These are phyloP conservation scores for Paxillus rubicundulus DNA, from an alignment of 768 basidiomycete genomes.

Conservation along the genomic window DNA sequence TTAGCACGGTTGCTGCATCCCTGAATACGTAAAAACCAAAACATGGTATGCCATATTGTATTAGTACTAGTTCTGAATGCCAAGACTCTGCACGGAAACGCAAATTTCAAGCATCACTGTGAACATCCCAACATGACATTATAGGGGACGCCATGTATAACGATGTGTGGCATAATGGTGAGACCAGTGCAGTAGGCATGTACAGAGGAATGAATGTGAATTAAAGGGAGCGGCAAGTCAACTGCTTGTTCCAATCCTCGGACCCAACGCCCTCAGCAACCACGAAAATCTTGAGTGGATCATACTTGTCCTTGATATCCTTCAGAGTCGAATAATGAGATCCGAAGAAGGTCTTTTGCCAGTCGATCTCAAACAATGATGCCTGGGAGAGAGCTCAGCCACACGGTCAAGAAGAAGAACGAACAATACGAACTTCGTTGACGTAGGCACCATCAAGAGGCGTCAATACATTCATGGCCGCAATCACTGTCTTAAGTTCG, in stretches of 20 bases:
- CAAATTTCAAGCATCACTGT: no score
- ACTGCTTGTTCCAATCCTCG: slow-evolving; percentile 43
- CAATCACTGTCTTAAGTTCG: slow-evolving; percentile 10
- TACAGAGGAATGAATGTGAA: no score
- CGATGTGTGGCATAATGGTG: no score
- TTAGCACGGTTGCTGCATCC: no score
- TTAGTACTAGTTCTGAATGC: no score
- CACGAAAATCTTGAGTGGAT: slow-evolving; percentile 45
- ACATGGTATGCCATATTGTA: no score
- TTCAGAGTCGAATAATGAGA: slow-evolving; percentile 39
- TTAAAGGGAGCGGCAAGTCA: slow-evolving; percentile 19
- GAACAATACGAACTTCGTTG: slow-evolving; percentile 39
- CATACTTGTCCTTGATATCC: slow-evolving; percentile 44
- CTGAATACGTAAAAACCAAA: no score
- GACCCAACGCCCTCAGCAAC: slow-evolving; percentile 48
- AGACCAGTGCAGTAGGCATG: no score
- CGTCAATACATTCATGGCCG: slow-evolving; percentile 24
- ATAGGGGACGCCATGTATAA: no score
- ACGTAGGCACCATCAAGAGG: slow-evolving; percentile 42
- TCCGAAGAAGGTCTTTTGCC: slow-evolving; percentile 46
- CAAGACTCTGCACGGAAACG: no score
- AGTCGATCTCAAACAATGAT: slow-evolving; percentile 40
- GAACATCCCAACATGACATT: no score
- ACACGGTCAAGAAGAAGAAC: neutral
- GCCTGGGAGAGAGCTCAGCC: slow-evolving; percentile 31